Evolutionary conservation across 768 basidiomycete genomes (phyloP).

Genomic region (Boletus rubropictus): DNA sequence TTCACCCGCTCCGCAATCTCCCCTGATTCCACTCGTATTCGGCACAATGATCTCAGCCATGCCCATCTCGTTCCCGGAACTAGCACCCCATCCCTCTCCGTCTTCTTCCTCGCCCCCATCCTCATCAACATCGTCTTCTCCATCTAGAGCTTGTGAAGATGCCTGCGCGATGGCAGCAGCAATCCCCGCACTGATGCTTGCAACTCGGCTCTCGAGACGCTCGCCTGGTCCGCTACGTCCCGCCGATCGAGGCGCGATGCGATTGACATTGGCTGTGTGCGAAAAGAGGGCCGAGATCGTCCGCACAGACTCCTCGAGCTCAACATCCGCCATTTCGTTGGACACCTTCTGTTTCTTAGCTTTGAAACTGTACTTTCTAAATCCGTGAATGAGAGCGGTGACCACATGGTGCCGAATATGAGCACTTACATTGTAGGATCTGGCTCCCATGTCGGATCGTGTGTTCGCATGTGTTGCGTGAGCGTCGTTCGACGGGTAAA

Average conservation of each 20-base stretch:
- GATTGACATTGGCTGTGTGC: conserved; percentile 39
- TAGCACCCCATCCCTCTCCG: conserved; percentile 37
- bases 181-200: conserved; percentile 76
- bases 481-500: conserved; percentile 83
- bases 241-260: conserved; percentile 27
- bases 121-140: conserved; percentile 44
- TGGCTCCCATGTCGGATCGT: conserved; percentile 80
- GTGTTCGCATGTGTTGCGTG: conserved; percentile 82
- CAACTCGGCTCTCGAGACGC: conserved; percentile 56
- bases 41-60: conserved; percentile 48
- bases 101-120: conserved; percentile 37
- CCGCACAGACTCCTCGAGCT: conserved; percentile 67
- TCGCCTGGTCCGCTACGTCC: conserved; percentile 34
- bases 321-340: conserved; percentile 49
- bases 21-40: conserved; percentile 59
- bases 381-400: conserved; percentile 14
- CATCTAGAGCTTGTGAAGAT: conserved; percentile 54
- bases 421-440: conserved; percentile 71
- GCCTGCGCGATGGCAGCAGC: conserved; percentile 76
- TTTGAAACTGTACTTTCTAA: conserved; percentile 74
- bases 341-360: conserved; percentile 56
- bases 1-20: conserved; percentile 28
- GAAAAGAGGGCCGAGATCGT: conserved; percentile 66
- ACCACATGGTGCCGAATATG: neutral
- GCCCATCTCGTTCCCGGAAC: conserved; percentile 47